phyloP scores from a whole-genome alignment of 2,329 filamentous ascomycete genomes.

The Diaporthe australafricana region DNA sequence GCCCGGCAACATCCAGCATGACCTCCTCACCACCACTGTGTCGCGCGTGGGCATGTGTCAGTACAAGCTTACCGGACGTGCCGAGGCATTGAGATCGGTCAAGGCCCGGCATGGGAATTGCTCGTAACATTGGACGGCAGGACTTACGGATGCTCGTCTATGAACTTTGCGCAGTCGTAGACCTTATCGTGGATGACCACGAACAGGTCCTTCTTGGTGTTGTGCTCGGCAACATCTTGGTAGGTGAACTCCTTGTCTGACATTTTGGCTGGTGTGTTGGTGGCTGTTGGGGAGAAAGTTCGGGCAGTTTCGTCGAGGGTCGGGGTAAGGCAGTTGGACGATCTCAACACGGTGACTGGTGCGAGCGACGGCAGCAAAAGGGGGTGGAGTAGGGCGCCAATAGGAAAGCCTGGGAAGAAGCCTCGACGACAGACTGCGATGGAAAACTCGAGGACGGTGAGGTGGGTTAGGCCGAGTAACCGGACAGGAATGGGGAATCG shows the following conservation, averaged over 20 bases:
- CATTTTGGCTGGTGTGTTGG: slow-evolving; percentile 49
- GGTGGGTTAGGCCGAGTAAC: not conserved
- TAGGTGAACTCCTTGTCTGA: slow-evolving; percentile 72
- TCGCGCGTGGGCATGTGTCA: slow-evolving; percentile 41
- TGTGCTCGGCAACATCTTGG: slow-evolving; percentile 85
- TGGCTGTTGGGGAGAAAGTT: slow-evolving; percentile 24
- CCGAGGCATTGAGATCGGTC: slow-evolving; percentile 11
- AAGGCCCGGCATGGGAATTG: slow-evolving; percentile 13
- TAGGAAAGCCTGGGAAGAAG: slow-evolving; percentile 5
- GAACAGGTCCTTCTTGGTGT: slow-evolving; percentile 93
- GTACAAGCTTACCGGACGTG: slow-evolving; percentile 33
- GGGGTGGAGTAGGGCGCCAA: slow-evolving; percentile 4
- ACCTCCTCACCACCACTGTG: slow-evolving; percentile 97
- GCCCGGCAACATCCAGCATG: slow-evolving; percentile 92
- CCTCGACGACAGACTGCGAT: not conserved
- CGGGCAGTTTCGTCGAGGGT: slow-evolving; percentile 7
- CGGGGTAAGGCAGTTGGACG: not conserved
- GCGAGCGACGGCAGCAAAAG: slow-evolving; percentile 21
- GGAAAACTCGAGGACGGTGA: slow-evolving; percentile 14
- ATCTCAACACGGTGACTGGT: slow-evolving; percentile 13
- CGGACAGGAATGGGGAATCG: slow-evolving; percentile 26
- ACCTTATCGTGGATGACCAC: slow-evolving; percentile 96
- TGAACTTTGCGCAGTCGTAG: slow-evolving; percentile 89
- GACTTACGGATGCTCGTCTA: slow-evolving; percentile 94
- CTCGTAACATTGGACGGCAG: slow-evolving; percentile 32